Evolutionary conservation across 1,284 basidiomycete species (phyloP).

Genomic region (Pulveroboletus ridleyi): DNA sequence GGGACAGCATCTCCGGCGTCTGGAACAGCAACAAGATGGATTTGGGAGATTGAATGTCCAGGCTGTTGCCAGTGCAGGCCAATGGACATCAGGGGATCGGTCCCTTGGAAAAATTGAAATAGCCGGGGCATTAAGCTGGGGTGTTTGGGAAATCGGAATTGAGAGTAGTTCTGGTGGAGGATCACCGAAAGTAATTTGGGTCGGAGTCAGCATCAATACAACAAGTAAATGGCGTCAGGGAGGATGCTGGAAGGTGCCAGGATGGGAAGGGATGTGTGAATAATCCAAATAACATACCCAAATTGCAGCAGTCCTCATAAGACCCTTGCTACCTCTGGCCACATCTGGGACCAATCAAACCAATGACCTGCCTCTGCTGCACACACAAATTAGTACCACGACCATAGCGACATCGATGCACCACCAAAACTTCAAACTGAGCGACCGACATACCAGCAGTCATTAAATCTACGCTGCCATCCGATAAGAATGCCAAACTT

Average conservation of each 20-base stretch:
- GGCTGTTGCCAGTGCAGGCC: slow-evolving; percentile 86
- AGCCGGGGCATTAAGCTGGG: slow-evolving; percentile 67
- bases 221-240: neutral
- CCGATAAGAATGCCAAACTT: slow-evolving; percentile 55
- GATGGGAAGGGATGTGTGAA: neutral
- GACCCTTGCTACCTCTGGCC: slow-evolving; percentile 73
- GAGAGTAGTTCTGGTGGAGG: slow-evolving; percentile 72
- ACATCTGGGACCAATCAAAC: slow-evolving; percentile 82
- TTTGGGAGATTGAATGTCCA: slow-evolving; percentile 78
- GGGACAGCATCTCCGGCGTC: slow-evolving; percentile 52
- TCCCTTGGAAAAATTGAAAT: slow-evolving; percentile 66
- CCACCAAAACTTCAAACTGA: neutral
- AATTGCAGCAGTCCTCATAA: slow-evolving; percentile 78
- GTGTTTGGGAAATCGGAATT: slow-evolving; percentile 72
- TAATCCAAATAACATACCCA: slow-evolving; percentile 58
- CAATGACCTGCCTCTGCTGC: slow-evolving; percentile 87
- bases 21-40: slow-evolving; percentile 73
- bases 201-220: neutral
- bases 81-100: slow-evolving; percentile 56
- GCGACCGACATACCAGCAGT: slow-evolving; percentile 62
- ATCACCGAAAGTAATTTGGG: neutral
- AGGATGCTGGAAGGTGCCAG: neutral
- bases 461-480: slow-evolving; percentile 75
- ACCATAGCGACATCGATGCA: neutral
- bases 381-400: too few species aligned